These are phyloP conservation scores for Colletotrichum liaoningense DNA, from an alignment of 2,329 filamentous ascomycete species.

Conservation along the genomic window DNA sequence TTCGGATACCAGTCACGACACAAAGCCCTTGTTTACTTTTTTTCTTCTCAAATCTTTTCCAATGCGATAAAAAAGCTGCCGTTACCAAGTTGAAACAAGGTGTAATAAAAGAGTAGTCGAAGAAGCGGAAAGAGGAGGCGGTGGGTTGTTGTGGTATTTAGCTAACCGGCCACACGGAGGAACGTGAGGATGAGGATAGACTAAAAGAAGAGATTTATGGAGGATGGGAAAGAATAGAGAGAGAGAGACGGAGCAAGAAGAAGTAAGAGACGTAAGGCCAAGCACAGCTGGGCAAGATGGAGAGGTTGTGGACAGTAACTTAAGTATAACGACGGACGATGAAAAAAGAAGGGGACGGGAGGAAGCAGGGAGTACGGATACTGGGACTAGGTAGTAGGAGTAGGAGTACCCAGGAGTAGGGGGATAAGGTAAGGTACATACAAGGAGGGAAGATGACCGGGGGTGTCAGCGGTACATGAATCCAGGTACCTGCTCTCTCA, in stretches of 20 bases:
- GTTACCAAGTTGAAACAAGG: slow-evolving; percentile 28
- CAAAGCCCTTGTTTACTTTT: slow-evolving; percentile 25
- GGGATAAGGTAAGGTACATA: background rate
- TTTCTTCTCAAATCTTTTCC: slow-evolving; percentile 2
- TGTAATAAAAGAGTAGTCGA: slow-evolving; percentile 32
- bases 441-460: background rate
- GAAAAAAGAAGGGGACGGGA: slow-evolving; percentile 21
- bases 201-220: slow-evolving; percentile 1
- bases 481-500: background rate
- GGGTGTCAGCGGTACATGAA: slow-evolving; percentile 14
- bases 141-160: background rate
- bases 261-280: slow-evolving; percentile 31
- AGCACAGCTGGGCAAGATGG: slow-evolving; percentile 25
- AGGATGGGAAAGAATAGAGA: background rate
- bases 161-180: slow-evolving; percentile 25
- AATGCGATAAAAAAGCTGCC: slow-evolving; percentile 17
- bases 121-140: slow-evolving; percentile 20
- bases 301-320: slow-evolving; percentile 34
- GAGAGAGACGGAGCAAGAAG: slow-evolving; percentile 32
- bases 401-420: background rate
- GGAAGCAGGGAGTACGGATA: background rate
- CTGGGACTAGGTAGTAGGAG: background rate
- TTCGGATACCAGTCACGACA: slow-evolving; percentile 34
- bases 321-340: slow-evolving; percentile 33
- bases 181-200: slow-evolving; percentile 19